Conservation (phyloP, 768 basidiomycete species). For the Mycena rosella region DNA sequence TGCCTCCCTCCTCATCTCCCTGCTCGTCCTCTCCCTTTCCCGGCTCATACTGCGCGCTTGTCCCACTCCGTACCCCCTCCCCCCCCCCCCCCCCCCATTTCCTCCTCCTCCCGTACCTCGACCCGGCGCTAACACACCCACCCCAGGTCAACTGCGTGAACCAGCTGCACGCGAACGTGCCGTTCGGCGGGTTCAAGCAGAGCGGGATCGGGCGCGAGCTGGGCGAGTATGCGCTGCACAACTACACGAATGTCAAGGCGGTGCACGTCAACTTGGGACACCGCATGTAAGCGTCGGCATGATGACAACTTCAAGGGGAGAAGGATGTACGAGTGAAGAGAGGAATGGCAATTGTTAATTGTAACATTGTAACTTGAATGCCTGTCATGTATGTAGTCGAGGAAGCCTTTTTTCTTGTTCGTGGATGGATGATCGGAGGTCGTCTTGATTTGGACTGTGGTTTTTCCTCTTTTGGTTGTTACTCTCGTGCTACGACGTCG, state of each 20-base stretch:
- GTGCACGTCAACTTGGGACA: slow-evolving; percentile 69
- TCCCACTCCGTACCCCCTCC: background rate
- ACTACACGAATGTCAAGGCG: slow-evolving; percentile 71
- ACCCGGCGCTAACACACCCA: background rate
- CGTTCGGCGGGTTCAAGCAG: slow-evolving; percentile 67
- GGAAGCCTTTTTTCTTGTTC: no score
- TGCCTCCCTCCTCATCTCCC: background rate
- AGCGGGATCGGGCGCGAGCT: slow-evolving; percentile 79
- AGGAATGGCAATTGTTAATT: no score
- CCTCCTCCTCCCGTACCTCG: no score
- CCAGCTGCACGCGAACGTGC: slow-evolving; percentile 36
- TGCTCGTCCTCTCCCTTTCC: background rate
- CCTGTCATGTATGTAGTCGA: no score
- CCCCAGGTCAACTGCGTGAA: slow-evolving; percentile 45
- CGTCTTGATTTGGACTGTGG: no score
- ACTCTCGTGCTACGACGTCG: no score
- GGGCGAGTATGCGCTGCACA: slow-evolving; percentile 70
- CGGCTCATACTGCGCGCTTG: no score
- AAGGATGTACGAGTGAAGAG: no score
- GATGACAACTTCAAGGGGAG: no score
- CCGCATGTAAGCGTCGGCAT: slow-evolving; percentile 7
- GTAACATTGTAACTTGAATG: no score
- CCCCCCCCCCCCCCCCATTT: background rate
- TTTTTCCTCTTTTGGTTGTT: no score
- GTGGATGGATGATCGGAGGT: no score